Evolutionary conservation across 1,139 yeast genomes (phyloP), one percentile per base, ranked within the genome.

Genomic region (Candida sojae): DNA sequence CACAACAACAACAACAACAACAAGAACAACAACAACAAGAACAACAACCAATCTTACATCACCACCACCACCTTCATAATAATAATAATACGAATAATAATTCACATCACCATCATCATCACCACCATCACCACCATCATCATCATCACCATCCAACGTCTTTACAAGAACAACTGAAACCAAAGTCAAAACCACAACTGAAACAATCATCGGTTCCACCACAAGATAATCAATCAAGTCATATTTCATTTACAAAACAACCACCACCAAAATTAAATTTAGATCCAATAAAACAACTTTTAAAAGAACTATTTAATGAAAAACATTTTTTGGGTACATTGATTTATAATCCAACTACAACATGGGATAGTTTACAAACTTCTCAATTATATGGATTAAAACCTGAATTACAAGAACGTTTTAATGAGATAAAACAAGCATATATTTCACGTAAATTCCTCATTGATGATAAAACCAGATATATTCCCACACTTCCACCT

Each of bases 241-340:
- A 38, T 37, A 39, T 38, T 26, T 25, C 29, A 38, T 29, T 33
- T 32, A 38, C 12, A 45, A 45, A 39, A 28, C 45, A 48, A 43
- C 48, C 34, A 11, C 52, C 54, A n/a, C 66, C 63, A 3, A 61
- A 60, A 0, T 70, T 84, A 13, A 63, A 75, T 52, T 79, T 72
- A 48, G 55, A 60, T 12, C 79, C 77, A 35, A 83, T 82, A 0
- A 54, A 74, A 0, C 73, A 71, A n/a, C 61, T 73, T 9, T 73
- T 84, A 1, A 56, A 67, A 8, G 68, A 71, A 45, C 75, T 79
- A 35, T 73, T 68, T 51, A 77, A 77, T 39, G 72, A 77, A 10
- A 68, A 87, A 40, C 73, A 66, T 39, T 77, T 76, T 48, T 66
- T 88, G 33, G 93, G 93, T 0, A 74, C 84, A 1, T 64, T 87